These are phyloP conservation scores for Trichaptum fuscoviolaceum DNA, from an alignment of 768 basidiomycete species.

Conservation along the genomic window DNA sequence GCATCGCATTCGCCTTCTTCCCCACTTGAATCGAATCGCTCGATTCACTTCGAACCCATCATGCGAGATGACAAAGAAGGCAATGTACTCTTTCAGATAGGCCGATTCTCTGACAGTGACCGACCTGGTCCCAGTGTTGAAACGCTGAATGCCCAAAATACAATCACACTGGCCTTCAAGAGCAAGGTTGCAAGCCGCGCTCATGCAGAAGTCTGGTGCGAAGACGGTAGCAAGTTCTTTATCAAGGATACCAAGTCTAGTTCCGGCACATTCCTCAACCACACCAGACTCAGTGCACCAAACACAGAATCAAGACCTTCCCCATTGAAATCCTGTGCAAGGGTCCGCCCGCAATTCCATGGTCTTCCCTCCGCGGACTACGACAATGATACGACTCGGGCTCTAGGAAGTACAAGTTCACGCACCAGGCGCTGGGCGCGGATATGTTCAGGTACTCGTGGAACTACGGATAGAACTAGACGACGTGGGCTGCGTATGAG, in stretches of 20 bases:
- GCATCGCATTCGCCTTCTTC: constrained; percentile 89
- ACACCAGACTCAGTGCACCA: constrained; percentile 81
- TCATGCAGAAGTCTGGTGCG: constrained; percentile 93
- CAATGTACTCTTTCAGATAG: constrained; percentile 74
- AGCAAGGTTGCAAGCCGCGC: constrained; percentile 91
- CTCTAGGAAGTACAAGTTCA: too few relatives aligned
- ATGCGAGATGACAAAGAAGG: constrained; percentile 72
- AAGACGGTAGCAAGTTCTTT: constrained; percentile 63
- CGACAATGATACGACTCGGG: constrained; percentile 53
- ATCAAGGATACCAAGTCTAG: constrained; percentile 88
- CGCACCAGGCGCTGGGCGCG: too few relatives aligned
- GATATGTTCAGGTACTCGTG: too few relatives aligned
- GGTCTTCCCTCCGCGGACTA: constrained; percentile 85
- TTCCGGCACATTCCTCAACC: constrained; percentile 94
- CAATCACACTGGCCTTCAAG: constrained; percentile 90
- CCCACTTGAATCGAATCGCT: constrained; percentile 87
- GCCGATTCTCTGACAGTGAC: constrained; percentile 95
- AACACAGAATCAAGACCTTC: constrained; percentile 74
- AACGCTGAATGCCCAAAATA: constrained; percentile 54
- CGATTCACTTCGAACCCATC: constrained; percentile 90
- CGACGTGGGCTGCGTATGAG: too few relatives aligned
- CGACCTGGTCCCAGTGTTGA: constrained; percentile 61
- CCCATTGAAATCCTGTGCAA: constrained; percentile 82
- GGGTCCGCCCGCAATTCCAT: constrained; percentile 72
- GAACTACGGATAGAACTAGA: too few relatives aligned